Base-by-base conservation (phyloP, 2,329 filamentous ascomycete genomes). In the Exophiala alcalophila region DNA sequence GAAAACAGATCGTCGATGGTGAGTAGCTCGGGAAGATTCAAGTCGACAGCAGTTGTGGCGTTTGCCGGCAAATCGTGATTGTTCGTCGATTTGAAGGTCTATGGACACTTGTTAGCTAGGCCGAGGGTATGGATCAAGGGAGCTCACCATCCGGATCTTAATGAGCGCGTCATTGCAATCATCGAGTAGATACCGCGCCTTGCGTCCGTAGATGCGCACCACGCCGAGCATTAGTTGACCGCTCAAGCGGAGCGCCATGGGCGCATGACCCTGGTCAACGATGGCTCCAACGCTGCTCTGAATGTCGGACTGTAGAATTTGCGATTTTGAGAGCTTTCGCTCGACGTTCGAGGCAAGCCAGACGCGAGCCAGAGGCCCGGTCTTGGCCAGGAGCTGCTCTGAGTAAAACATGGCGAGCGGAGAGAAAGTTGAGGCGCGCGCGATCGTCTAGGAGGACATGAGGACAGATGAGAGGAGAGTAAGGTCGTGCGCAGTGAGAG, bases 321-420 rank as follows among this genome's bases (percentile, higher is more conserved):
- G 89, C 52, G 88, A 89, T 71, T 98, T 98, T 57, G 90, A 94
- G 48, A 98, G 81, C 72, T 97, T 98, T 74, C 91, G 89, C 78
- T 97, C 92, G 54, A 97, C 77, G 68, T 97, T 98, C 72, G 92
- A 89, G 21, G 92, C 95, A 50, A 97, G 80, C 92, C 92, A 98
- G 71, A 97, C 90, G 63, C 89, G 87, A 69, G 92, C 92, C 74
- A 98, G 71, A 61, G 92, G 91, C 73, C 92, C 92, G 59, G 88
- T 95, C 82, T 95, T 95, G 65, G 90, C 89, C 59, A 98, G 80
- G 47, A 98, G 80, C 41, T 88, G 89, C 73, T 95, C 89, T 40
- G 92, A 95, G 68, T 96, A 97, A 71, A 98, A 98, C 92, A 98
- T 98, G 59, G 50, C 60, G 59, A 14, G 20, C 12, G 34, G 7